These are phyloP conservation scores for Tagetes patula DNA, from an alignment of 129 eudicot species.

Conservation along the genomic window DNA sequence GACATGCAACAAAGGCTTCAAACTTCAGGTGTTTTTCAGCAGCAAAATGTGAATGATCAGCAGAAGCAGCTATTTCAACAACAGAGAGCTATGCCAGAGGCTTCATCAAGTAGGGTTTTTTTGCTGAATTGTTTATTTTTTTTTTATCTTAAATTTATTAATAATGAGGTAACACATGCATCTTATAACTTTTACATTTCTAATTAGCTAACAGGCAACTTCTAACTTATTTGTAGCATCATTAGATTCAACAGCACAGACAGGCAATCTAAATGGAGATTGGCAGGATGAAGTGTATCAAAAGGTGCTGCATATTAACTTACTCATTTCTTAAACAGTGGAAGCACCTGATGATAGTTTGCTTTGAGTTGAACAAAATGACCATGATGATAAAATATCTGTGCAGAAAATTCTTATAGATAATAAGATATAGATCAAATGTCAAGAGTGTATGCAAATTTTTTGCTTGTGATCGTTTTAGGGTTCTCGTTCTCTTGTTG, in stretches of 20 bases:
- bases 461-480: not conserved
- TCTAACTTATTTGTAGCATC: conserved; percentile 53
- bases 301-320: conserved; percentile 54
- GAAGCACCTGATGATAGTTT: conserved; percentile 5
- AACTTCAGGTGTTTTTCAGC: conserved; percentile 66
- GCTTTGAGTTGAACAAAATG: conserved; percentile 7
- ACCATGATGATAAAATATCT: conserved; percentile 5
- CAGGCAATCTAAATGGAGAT: conserved; percentile 68
- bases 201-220: conserved; percentile 20
- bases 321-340: not conserved
- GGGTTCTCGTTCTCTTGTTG: not conserved
- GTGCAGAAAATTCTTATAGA: not conserved
- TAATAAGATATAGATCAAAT: not conserved
- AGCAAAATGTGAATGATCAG: conserved; percentile 68
- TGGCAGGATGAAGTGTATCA: conserved; percentile 98
- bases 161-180: conserved; percentile 19
- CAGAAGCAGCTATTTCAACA: conserved; percentile 80
- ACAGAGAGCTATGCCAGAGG: conserved; percentile 72
- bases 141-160: not conserved
- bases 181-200: not conserved
- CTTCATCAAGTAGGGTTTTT: conserved; percentile 61
- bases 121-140: conserved; percentile 6
- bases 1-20: conserved; percentile 89
- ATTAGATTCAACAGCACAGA: conserved; percentile 81
- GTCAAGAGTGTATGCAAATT: not conserved